Evolutionary conservation across 2,329 filamentous ascomycete genomes (phyloP).

Genomic region (Claviceps spartinae): DNA sequence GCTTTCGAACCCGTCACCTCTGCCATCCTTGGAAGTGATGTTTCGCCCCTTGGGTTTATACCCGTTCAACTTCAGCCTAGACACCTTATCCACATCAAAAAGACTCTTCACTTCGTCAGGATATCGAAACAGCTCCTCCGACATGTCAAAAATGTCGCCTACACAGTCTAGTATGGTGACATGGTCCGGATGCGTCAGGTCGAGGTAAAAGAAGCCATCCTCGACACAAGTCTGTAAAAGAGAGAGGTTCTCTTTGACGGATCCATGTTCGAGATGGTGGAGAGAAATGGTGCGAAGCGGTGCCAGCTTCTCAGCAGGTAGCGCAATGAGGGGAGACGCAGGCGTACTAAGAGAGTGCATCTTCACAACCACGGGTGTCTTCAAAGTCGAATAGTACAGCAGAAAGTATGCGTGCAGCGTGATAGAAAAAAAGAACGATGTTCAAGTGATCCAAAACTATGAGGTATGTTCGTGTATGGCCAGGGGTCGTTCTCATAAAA

Average conservation of each 20-base stretch:
- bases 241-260: background rate
- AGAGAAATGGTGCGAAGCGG: background rate
- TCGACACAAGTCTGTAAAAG: background rate
- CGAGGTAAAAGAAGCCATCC: background rate
- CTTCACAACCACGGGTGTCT: background rate
- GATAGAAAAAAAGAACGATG: too few species aligned
- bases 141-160: background rate
- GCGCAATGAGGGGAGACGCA: background rate
- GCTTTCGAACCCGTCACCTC: background rate
- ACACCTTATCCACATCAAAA: background rate
- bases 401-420: too few species aligned
- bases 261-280: background rate
- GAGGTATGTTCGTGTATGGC: too few species aligned
- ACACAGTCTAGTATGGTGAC: background rate
- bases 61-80: background rate
- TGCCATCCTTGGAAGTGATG: background rate
- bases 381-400: too few species aligned
- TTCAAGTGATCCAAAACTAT: too few species aligned
- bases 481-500: too few species aligned
- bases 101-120: background rate
- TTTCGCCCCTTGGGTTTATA: background rate
- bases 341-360: background rate
- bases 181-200: background rate
- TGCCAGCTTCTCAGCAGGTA: background rate
- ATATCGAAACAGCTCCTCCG: background rate